These are phyloP conservation scores for Ailanthus altissimus DNA, from an alignment of 345 rosid genomes.

Conservation along the genomic window DNA sequence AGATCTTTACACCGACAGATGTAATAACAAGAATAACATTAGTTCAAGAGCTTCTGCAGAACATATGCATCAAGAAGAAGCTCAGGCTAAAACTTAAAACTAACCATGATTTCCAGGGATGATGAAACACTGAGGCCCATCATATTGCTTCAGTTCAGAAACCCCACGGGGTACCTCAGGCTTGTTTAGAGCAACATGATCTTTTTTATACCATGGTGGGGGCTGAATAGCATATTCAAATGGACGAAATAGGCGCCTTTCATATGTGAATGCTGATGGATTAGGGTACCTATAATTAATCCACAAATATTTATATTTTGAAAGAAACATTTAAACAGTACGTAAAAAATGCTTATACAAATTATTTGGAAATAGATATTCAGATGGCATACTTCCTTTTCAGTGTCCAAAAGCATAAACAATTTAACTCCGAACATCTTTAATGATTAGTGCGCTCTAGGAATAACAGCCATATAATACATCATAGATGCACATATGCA, in stretches of 20 bases:
- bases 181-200: constrained; percentile 78
- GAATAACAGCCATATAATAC: not conserved
- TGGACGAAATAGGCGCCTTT: constrained; percentile 85
- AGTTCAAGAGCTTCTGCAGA: not conserved
- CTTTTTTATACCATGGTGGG: constrained; percentile 73
- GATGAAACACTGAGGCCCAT: constrained; percentile 90
- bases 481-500: not conserved
- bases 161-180: constrained; percentile 82
- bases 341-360: not conserved
- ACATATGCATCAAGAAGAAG: constrained; percentile 23
- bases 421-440: not conserved
- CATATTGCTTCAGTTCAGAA: constrained; percentile 71
- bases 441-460: not conserved
- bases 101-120: constrained; percentile 99
- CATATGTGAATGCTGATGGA: constrained; percentile 90
- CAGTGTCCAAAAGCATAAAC: not conserved
- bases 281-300: constrained; percentile 75
- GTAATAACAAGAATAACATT: not conserved
- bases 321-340: not conserved
- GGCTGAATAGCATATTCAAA: constrained; percentile 98
- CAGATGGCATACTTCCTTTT: not conserved
- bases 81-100: constrained; percentile 35
- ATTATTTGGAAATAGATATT: not conserved
- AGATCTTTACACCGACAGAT: constrained; percentile 13
- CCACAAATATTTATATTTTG: constrained; percentile 10